Conservation (phyloP, 116 monocot genomes). For the Dioscorea cayenensis region DNA sequence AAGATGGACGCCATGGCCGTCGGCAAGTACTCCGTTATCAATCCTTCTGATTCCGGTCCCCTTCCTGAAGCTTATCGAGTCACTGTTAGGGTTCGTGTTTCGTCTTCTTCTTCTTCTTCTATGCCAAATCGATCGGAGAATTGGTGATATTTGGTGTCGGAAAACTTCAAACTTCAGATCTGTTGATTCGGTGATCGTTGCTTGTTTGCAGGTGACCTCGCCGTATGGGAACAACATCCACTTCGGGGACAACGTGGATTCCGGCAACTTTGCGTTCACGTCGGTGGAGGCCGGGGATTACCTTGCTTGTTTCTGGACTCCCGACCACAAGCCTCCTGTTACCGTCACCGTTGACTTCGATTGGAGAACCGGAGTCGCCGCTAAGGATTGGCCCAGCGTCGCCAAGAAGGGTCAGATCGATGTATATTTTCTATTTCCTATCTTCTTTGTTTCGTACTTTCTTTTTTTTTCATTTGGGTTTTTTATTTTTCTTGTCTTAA, state of each 20-base stretch:
- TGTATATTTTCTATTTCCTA: not conserved
- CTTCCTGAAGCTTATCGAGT: slow-evolving; percentile 73
- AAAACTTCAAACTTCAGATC: not conserved
- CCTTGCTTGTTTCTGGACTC: slow-evolving; percentile 89
- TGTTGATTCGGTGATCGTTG: not conserved
- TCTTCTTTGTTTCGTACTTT: not conserved
- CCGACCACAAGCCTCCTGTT: slow-evolving; percentile 58
- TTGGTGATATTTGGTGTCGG: slow-evolving; percentile 2
- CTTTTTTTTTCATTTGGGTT: not conserved
- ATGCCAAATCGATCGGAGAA: not conserved
- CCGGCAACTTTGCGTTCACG: slow-evolving; percentile 76
- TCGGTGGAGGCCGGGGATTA: slow-evolving; percentile 75
- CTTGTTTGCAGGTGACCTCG: slow-evolving; percentile 59
- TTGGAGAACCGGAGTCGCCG: slow-evolving; percentile 78
- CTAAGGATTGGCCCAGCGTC: slow-evolving; percentile 20
- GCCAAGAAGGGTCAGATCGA: slow-evolving; percentile 15
- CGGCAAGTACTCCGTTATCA: slow-evolving; percentile 79
- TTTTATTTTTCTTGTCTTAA: not conserved
- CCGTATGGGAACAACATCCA: slow-evolving; percentile 79
- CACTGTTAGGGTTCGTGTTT: slow-evolving; percentile 48
- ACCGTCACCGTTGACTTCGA: slow-evolving; percentile 75
- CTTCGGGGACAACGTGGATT: slow-evolving; percentile 56
- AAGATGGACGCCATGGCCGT: slow-evolving; percentile 83
- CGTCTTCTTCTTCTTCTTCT: not conserved
- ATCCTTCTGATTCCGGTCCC: slow-evolving; percentile 45